Evolutionary conservation across 1,139 yeast genomes (phyloP), one percentile per base, ranked within the genome.

Genomic region (Kluyveromyces sp.): DNA sequence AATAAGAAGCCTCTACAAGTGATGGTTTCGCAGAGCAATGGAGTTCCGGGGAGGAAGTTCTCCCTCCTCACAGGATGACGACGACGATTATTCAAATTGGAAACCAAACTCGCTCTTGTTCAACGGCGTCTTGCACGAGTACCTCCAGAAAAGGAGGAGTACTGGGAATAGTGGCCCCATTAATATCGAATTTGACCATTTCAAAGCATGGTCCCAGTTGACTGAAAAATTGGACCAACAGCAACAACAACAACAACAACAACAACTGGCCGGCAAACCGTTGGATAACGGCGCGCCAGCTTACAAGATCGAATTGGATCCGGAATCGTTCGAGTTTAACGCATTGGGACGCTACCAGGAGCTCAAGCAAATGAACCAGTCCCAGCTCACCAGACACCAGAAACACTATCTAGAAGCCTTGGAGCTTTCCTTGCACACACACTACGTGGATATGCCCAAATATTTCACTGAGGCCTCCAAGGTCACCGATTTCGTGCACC

Each of bases 401-500:
- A 45, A 41, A 37, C 46, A 50, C 33, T 63, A 61, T 45, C 34
- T 63, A 37, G 55, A 59, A 2, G 54, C 59, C 42, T 51, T 64
- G 29, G 49, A 55, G 41, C 30, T 36, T 29, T 58, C 65, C 3
- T 39, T 54, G n/a, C 45, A 32, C 7, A 48, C 52, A 28, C 53
- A 51, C 67, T 73, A 36, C 10, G 52, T 56, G 21, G 42, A 54
- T n/a, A 49, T 51, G 27, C 65, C 65, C 3, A 80, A 80, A 53
- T 74, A 76, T 53, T 78, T 79, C 53, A 53, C 54, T 25, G 87
- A 81, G 59, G 83, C 63, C 21, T 45, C 48, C 2, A 44, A 61
- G 4, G 48, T 56, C 32, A 41, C 54, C 21, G 58, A 58, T 41
- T 56, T 54, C 33, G 47, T 37, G 45, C 82, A 82, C 10, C 77